Evolutionary conservation across 148 eudicot genomes (phyloP).

Genomic region (Rhododendron williamsianum): DNA sequence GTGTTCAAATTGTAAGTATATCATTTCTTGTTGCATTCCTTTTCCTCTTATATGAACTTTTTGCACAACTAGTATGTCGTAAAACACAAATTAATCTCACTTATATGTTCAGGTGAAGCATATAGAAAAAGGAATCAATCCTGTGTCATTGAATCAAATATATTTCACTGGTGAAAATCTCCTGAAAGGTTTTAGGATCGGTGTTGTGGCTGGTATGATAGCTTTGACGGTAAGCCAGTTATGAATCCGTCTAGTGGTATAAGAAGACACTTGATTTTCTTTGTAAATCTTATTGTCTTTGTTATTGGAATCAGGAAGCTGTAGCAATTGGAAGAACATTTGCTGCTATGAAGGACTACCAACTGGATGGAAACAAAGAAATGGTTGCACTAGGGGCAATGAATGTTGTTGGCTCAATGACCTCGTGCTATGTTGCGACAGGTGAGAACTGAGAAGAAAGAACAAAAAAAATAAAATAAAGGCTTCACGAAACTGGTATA

Average conservation of each 20-base stretch:
- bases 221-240: conserved; percentile 38
- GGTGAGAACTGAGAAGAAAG: conserved; percentile 32
- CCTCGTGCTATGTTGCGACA: conserved; percentile 73
- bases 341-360: conserved; percentile 70
- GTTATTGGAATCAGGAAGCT: conserved; percentile 47
- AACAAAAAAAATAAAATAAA: neutral
- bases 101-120: conserved; percentile 37
- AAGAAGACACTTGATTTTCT: neutral
- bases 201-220: conserved; percentile 37
- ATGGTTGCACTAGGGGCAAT: conserved; percentile 69
- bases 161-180: conserved; percentile 37
- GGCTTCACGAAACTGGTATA: neutral
- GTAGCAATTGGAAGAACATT: conserved; percentile 72
- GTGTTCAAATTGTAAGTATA: conserved; percentile 44
- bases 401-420: conserved; percentile 71
- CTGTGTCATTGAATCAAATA: conserved; percentile 42
- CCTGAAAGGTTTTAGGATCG: conserved; percentile 30
- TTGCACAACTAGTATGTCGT: neutral
- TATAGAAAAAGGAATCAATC: conserved; percentile 59
- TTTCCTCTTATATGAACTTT: neutral
- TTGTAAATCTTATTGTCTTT: neutral
- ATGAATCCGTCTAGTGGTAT: neutral
- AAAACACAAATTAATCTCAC: neutral
- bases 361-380: conserved; percentile 66
- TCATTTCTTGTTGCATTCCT: neutral